phyloP scores from a whole-genome alignment of 768 basidiomycete species.

The Rhizopogon rudus region DNA sequence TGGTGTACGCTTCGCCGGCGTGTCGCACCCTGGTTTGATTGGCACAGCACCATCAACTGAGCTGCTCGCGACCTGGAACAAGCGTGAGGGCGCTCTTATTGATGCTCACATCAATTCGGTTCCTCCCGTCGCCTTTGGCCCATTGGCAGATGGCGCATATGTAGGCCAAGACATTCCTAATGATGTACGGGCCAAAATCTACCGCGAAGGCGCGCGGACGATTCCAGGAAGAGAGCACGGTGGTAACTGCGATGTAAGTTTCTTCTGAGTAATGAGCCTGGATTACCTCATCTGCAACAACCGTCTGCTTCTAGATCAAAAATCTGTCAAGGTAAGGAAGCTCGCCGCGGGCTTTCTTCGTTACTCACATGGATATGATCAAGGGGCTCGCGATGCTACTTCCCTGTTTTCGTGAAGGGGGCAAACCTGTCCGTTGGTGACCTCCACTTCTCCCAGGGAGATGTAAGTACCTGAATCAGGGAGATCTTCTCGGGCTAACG shows the following conservation, averaged over 20 bases:
- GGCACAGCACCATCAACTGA: slow-evolving; percentile 75
- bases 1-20: slow-evolving; percentile 73
- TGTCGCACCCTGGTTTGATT: slow-evolving; percentile 72
- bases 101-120: slow-evolving; percentile 44
- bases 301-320: slow-evolving; percentile 49
- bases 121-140: slow-evolving; percentile 64
- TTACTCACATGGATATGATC: background rate
- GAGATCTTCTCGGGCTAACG: background rate
- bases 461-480: slow-evolving; percentile 32
- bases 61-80: slow-evolving; percentile 70
- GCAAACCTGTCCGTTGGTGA: slow-evolving; percentile 78
- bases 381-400: slow-evolving; percentile 67
- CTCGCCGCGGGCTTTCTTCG: background rate
- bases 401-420: slow-evolving; percentile 73
- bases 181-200: slow-evolving; percentile 48
- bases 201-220: slow-evolving; percentile 65
- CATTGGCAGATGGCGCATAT: slow-evolving; percentile 54
- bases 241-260: slow-evolving; percentile 65
- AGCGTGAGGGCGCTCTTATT: slow-evolving; percentile 63
- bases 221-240: slow-evolving; percentile 78
- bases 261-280: background rate
- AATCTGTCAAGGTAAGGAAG: slow-evolving; percentile 52
- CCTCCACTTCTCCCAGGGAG: slow-evolving; percentile 76
- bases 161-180: slow-evolving; percentile 60
- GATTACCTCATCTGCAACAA: background rate